These are phyloP conservation scores for Trichothecium sympodiale DNA, from an alignment of 2,329 filamentous ascomycete species.

Conservation along the genomic window DNA sequence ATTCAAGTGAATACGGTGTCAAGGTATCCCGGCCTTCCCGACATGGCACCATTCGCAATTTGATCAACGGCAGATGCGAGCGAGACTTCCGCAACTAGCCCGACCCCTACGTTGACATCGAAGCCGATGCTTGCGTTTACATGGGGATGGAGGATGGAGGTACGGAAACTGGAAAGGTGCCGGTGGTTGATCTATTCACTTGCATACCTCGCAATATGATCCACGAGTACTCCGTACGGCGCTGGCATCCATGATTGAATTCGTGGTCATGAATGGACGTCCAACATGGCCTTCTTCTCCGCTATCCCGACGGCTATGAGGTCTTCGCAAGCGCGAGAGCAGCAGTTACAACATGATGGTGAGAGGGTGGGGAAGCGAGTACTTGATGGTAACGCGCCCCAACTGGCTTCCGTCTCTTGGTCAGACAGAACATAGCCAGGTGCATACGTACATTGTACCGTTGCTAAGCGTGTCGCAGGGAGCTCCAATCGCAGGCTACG, in stretches of 20 bases:
- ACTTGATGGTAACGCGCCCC: slow-evolving; percentile 38
- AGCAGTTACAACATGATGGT: slow-evolving; percentile 47
- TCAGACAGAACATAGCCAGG: not conserved
- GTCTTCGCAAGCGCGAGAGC: slow-evolving; percentile 45
- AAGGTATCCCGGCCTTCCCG: too few species aligned
- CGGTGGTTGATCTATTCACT: slow-evolving; percentile 43
- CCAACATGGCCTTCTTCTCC: slow-evolving; percentile 53
- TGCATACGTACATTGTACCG: not conserved
- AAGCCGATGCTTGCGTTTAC: too few species aligned
- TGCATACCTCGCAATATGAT: slow-evolving; percentile 52
- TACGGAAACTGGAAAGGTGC: too few species aligned
- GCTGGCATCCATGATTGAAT: slow-evolving; percentile 40
- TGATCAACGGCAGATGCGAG: too few species aligned
- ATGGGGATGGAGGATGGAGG: too few species aligned
- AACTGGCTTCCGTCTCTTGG: not conserved
- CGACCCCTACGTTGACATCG: too few species aligned
- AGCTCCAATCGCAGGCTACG: slow-evolving; percentile 48
- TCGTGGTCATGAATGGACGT: slow-evolving; percentile 49
- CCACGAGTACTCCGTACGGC: slow-evolving; percentile 42
- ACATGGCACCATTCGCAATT: too few species aligned
- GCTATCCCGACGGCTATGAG: slow-evolving; percentile 53
- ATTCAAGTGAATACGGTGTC: slow-evolving; percentile 33
- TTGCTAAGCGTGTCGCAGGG: slow-evolving; percentile 22
- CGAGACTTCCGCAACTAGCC: too few species aligned
- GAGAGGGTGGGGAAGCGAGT: slow-evolving; percentile 49